Evolutionary conservation across 1,139 yeast genomes (phyloP).

Genomic region (Scheffersomyces cryptocercus): DNA sequence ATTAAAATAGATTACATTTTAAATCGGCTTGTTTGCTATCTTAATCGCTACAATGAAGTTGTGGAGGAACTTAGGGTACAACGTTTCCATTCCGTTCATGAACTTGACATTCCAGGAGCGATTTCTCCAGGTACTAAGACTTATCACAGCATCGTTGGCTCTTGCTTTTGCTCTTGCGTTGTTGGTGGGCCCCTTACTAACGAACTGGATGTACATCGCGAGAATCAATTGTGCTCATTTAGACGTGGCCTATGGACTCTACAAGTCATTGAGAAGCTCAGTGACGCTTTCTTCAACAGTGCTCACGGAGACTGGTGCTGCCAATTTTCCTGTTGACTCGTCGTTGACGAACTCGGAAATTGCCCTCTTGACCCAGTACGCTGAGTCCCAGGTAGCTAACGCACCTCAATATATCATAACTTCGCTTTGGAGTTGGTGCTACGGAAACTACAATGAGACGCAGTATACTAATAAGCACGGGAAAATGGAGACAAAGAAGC

Average conservation of each 20-base stretch:
- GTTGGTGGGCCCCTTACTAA: conserved; percentile 30
- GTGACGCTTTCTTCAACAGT: conserved; percentile 24
- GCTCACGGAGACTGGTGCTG: conserved; percentile 13
- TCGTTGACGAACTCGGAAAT: conserved; percentile 55
- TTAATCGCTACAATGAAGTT: not conserved
- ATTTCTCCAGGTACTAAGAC: conserved; percentile 30
- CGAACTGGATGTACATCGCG: conserved; percentile 31
- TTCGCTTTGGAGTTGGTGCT: conserved; percentile 49
- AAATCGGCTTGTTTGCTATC: no score
- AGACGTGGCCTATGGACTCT: conserved; percentile 54
- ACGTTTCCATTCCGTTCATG: conserved; percentile 21
- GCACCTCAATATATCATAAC: conserved; percentile 54
- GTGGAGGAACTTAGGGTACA: not conserved
- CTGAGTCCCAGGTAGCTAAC: conserved; percentile 45
- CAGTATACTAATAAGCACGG: conserved; percentile 15
- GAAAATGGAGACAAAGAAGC: conserved; percentile 7
- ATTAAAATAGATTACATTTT: not conserved
- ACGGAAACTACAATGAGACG: conserved; percentile 39
- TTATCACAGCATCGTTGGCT: conserved; percentile 23
- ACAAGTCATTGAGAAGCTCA: conserved; percentile 42
- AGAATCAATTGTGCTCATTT: conserved; percentile 50
- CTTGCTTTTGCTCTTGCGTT: conserved; percentile 24
- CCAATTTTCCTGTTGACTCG: conserved; percentile 31
- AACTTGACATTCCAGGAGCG: conserved; percentile 34
- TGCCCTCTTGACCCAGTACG: conserved; percentile 45